Base-by-base conservation (phyloP, 2,329 filamentous ascomycete species). In the Thielaviopsis populi region DNA sequence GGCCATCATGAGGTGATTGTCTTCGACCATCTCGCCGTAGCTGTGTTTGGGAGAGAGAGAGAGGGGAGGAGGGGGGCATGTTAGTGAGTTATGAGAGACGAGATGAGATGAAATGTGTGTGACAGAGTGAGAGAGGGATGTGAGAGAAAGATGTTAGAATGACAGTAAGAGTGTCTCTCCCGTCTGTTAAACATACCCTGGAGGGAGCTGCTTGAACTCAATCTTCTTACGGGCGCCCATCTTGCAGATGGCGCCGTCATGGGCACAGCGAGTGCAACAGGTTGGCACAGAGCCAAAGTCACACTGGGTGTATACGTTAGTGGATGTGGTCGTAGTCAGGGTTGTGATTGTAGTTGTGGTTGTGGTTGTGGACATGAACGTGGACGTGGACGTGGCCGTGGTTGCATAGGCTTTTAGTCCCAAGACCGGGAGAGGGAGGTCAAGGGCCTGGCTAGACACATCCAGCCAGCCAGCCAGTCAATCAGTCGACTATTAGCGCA, bases 201-300 rank as follows among this genome's bases (percentile, higher is more conserved):
- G 74, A 11, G 83, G 83, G 58, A 85, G 71, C 72, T 85, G 82
- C 75, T 86, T 86, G 71, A 83, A 85, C 69, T 85, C 83, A n/a
- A 82, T 82, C 80, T 85, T 85, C 70, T 85, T 85, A 67, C 83
- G 75, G 15, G 81, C 79, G 7, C 83, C 83, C 17, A 82, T 82
- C 7, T 81, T 84, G 73, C 83, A 85, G 22, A 85, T 80, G 7
- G 84, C 75, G 17, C 82, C 82, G 67, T 86, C 83, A 68, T 85
- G 82, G 72, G 83, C 85, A 72, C 83, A 86, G 69, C 83, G 75
- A 73, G 85, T 85, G 72, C 83, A 86, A 10, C 63, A 65, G 6
- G 22, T 59, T 13, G 53, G 37, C 43, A 37, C 41, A 42, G 40
- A 37, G n/a, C 22, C 41, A 50, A 63, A 63, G 41, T 63, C 61